Conservation (phyloP, 768 basidiomycete genomes). For the Solioccasus polychromus region DNA sequence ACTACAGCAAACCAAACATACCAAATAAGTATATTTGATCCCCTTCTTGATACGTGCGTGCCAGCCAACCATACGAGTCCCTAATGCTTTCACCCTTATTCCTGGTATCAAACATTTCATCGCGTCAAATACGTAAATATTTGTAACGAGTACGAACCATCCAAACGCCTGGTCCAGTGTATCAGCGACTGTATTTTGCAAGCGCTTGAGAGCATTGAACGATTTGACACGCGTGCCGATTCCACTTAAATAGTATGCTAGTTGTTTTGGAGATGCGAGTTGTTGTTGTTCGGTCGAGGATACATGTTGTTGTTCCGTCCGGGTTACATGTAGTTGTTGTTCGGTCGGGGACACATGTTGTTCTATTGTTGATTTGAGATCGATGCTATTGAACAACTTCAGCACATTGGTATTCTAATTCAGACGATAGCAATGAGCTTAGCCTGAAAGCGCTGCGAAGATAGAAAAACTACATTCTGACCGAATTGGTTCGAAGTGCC, state of each 20-base stretch:
- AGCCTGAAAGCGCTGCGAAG: no score
- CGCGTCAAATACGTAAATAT: no score
- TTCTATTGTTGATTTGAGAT: no score
- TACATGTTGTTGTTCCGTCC: no score
- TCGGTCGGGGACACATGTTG: no score
- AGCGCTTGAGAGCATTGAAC: constrained; percentile 20
- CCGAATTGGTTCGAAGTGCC: constrained; percentile 21
- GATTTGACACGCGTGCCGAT: constrained; percentile 33
- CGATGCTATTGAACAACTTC: constrained; percentile 29
- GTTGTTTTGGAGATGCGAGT: constrained; percentile 18
- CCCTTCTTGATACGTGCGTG: constrained; percentile 6
- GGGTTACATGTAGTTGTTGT: no score
- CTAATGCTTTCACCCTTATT: constrained; percentile 32
- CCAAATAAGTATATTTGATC: neutral
- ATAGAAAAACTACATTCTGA: constrained; percentile 10
- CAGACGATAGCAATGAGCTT: neutral
- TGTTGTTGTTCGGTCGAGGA: no score
- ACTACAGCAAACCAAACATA: neutral
- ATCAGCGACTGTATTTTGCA: constrained; percentile 14
- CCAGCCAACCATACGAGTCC: constrained; percentile 30
- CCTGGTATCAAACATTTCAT: constrained; percentile 5
- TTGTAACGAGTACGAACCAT: constrained; percentile 20
- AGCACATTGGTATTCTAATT: constrained; percentile 36
- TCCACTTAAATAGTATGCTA: constrained; percentile 36
- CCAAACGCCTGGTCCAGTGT: constrained; percentile 35